These are phyloP conservation scores for Intubia oerlemansii DNA, from an alignment of 2,329 filamentous ascomycete species.

Conservation along the genomic window DNA sequence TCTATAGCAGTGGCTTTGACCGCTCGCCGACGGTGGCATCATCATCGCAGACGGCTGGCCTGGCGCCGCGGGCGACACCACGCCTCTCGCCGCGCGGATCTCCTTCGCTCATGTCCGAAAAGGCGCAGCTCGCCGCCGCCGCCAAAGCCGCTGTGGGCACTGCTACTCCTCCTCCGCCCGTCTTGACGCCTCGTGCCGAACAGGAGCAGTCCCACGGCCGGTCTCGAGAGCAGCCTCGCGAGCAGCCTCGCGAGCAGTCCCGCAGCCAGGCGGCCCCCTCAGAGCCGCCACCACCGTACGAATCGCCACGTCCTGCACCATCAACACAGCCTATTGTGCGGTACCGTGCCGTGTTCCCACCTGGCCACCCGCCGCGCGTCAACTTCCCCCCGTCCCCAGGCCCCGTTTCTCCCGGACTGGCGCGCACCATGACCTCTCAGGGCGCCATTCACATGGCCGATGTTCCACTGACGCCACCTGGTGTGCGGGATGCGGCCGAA, in stretches of 20 bases:
- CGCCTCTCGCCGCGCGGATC: not conserved
- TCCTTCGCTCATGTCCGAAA: too few species aligned
- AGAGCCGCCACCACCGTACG: slow-evolving; percentile 29
- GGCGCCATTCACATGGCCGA: slow-evolving; percentile 38
- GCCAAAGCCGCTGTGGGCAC: too few species aligned
- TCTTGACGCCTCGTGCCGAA: too few species aligned
- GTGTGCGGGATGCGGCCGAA: slow-evolving; percentile 7
- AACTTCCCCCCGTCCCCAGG: slow-evolving; percentile 36
- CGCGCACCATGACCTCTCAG: slow-evolving; percentile 38
- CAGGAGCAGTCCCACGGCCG: too few species aligned
- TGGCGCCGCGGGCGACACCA: slow-evolving; percentile 2
- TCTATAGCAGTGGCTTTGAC: slow-evolving; percentile 2
- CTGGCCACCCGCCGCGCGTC: slow-evolving; percentile 23
- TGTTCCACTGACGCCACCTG: slow-evolving; percentile 29
- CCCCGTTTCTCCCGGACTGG: slow-evolving; percentile 39
- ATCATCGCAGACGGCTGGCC: slow-evolving; percentile 11
- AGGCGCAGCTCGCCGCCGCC: too few species aligned
- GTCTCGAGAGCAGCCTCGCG: too few species aligned
- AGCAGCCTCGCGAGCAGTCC: too few species aligned
- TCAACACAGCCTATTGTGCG: too few species aligned
- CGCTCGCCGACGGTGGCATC: slow-evolving; percentile 8
- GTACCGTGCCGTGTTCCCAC: slow-evolving; percentile 37
- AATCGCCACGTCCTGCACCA: too few species aligned
- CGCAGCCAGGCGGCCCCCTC: too few species aligned
- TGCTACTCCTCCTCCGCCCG: too few species aligned